A percentile compares a stretch with the other conserved stretches of the same genome.
Conservation (phyloP, 2,329 filamentous ascomycete genomes). For the Zasmidium cellare region DNA sequence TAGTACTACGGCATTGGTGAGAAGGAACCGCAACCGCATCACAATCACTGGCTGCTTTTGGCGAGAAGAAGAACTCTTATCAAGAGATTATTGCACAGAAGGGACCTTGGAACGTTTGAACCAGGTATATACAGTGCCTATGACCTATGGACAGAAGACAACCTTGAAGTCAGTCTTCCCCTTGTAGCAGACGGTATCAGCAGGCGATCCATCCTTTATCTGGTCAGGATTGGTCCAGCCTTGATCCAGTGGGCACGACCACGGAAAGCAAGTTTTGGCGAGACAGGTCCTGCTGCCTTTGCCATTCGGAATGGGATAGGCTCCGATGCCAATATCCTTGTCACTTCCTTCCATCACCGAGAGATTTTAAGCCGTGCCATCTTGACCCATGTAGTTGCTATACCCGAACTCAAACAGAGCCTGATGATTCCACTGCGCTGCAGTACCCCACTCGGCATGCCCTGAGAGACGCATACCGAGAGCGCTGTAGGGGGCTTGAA, state of each 20-base stretch:
- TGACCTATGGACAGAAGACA: conserved; percentile 28
- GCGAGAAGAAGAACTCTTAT: too few species aligned
- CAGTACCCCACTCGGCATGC: conserved; percentile 28
- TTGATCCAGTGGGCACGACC: conserved; percentile 21
- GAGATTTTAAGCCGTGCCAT: conserved; percentile 30
- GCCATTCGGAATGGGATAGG: conserved; percentile 23
- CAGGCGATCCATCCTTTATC: conserved; percentile 24
- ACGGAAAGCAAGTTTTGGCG: conserved; percentile 28
- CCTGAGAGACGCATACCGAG: conserved; percentile 31
- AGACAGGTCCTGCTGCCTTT: conserved; percentile 23
- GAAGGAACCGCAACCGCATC: too few species aligned
- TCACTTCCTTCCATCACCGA: conserved; percentile 30
- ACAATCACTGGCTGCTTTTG: too few species aligned
- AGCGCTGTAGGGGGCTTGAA: conserved; percentile 26
- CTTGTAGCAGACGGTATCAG: conserved; percentile 34
- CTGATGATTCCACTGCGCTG: conserved; percentile 27
- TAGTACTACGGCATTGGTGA: too few species aligned
- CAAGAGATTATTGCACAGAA: too few species aligned
- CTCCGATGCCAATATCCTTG: conserved; percentile 25
- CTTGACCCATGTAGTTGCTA: conserved; percentile 16
- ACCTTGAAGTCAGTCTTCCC: conserved; percentile 32
- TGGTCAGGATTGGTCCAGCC: conserved; percentile 31
- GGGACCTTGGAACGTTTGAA: too few species aligned
- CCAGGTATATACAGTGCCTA: too few species aligned
- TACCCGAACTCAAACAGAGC: conserved; percentile 35